These are phyloP conservation scores for Pseudomonodictys pantanalensis DNA, from an alignment of 495 filamentous ascomycete species.

Conservation along the genomic window DNA sequence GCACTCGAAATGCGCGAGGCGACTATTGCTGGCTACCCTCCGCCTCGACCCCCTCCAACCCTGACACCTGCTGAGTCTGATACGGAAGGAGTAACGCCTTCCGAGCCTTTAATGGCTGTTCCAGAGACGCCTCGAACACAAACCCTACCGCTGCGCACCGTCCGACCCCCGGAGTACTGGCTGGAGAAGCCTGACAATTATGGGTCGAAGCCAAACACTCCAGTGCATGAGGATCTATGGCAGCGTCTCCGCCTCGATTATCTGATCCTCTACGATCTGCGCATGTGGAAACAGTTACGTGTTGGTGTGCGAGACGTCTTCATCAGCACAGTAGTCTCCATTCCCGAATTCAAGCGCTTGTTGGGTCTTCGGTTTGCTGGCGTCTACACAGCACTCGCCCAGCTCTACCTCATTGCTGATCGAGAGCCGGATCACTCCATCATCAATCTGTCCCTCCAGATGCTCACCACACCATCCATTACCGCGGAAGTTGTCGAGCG, in stretches of 20 bases:
- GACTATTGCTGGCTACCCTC: constrained; percentile 65
- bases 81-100: constrained; percentile 14
- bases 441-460: constrained; percentile 93
- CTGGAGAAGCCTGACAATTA: constrained; percentile 71
- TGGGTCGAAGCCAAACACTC: constrained; percentile 52
- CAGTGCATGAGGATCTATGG: constrained; percentile 77
- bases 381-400: constrained; percentile 86
- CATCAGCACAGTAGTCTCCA: constrained; percentile 91
- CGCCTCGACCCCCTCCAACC: constrained; percentile 65
- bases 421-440: constrained; percentile 97
- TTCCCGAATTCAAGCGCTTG: constrained; percentile 95
- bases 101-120: constrained; percentile 35
- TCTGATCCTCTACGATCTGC: constrained; percentile 92
- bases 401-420: constrained; percentile 94
- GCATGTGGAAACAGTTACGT: constrained; percentile 93
- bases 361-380: constrained; percentile 88
- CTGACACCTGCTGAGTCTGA: constrained; percentile 61
- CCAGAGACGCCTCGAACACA: constrained; percentile 42
- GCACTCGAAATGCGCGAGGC: constrained; percentile 60
- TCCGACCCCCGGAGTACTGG: constrained; percentile 74
- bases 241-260: constrained; percentile 88
- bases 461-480: constrained; percentile 94
- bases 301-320: constrained; percentile 89
- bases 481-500: constrained; percentile 89
- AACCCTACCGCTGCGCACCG: constrained; percentile 21